Conservation (phyloP, 768 basidiomycete species). For the Trametopsis cervina region DNA sequence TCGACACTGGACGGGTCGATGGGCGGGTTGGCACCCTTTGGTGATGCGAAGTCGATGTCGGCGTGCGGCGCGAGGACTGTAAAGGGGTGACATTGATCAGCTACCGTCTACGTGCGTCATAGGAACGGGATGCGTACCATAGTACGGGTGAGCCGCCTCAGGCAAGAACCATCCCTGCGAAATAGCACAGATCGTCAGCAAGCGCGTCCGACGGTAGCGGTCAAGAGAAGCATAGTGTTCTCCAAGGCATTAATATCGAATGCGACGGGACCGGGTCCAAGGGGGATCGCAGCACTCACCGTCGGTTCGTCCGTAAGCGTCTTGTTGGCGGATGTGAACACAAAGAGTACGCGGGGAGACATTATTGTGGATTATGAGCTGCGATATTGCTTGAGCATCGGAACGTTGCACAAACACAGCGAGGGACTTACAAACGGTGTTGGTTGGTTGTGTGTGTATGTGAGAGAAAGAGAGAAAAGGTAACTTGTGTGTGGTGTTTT, state of each 20-base stretch:
- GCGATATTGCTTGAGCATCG: no score
- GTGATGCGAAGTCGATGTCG: slow-evolving; percentile 38
- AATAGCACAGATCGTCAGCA: not conserved
- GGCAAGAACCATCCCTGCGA: slow-evolving; percentile 73
- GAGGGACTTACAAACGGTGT: no score
- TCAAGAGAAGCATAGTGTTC: not conserved
- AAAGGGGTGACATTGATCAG: not conserved
- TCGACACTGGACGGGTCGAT: slow-evolving; percentile 51
- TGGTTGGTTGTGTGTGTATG: no score
- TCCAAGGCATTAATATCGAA: not conserved
- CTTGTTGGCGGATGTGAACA: slow-evolving; percentile 64
- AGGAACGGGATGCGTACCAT: slow-evolving; percentile 15
- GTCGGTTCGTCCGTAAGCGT: slow-evolving; percentile 44
- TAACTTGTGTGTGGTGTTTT: no score
- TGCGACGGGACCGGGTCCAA: not conserved
- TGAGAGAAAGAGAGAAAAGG: no score
- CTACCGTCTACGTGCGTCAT: not conserved
- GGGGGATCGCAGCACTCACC: no score
- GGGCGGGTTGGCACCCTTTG: slow-evolving; percentile 57
- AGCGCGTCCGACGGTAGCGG: not conserved
- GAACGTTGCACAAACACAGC: no score
- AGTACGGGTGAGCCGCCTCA: slow-evolving; percentile 38
- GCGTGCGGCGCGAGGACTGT: slow-evolving; percentile 28
- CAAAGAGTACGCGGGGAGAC: slow-evolving; percentile 48
- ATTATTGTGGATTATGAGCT: no score